Base-by-base conservation (phyloP, 2,329 filamentous ascomycete species). In the Aschersonia sp. region DNA sequence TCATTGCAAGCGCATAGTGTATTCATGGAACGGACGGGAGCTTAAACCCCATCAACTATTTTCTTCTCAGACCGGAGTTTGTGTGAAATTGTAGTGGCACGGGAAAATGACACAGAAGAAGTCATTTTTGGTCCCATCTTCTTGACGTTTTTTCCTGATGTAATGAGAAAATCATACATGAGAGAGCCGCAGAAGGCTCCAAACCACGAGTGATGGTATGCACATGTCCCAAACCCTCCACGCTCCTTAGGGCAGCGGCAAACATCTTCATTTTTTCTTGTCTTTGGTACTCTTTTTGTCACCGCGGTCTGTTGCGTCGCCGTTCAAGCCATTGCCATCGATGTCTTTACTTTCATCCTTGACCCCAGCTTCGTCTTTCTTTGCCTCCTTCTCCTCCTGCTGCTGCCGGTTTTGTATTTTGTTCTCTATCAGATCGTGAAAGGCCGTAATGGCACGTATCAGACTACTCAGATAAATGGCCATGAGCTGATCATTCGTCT, bases 401-500 rank as follows among this genome's bases (percentile, higher is more conserved):
- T 94, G 87, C 68, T 97, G 89, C 64, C 90, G 79, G 70, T 98
- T 98, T 72, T 97, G 90, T 56, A 97, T 96, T 78, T 98, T 98
- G 74, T 98, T 98, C 73, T 98, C 92, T 56, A 98, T 98, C 56
- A 98, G 71, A 63, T 98, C 92, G 66, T 98, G 92, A 82, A 97
- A 98, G 6, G 92, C 92, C 10, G 92, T 97, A 61, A 98, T 98
- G 49, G 92, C 92, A 52, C 92, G 79, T 68, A 98, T 97, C 71
- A 97, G 71, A 70, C 87, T 94, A 69, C 87, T 94, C 47, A 98
- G 75, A 68, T 98, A 98, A 64, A 98, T 97, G 46, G 89, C 81
- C 86, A 98, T 96, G 54, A 98, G 78, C 71, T 98, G 92, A 65
- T 98, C 92, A 62, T 98, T 98, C 50, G 90, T 97, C 79, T 98